Evolutionary conservation across 345 rosid genomes (phyloP).

Genomic region (Viola odorata): DNA sequence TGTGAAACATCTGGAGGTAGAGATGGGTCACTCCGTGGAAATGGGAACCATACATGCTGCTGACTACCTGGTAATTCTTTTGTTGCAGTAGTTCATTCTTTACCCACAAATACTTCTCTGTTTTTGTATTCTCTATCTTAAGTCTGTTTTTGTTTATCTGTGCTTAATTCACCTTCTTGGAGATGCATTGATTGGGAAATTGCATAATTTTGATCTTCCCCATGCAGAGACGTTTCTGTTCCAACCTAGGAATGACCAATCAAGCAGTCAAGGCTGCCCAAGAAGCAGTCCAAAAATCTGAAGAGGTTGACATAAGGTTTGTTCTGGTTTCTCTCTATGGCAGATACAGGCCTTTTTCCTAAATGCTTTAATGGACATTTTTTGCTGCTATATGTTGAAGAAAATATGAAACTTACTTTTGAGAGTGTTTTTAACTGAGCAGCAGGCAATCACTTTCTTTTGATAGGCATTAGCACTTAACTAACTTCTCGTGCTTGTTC

Average conservation of each 20-base stretch:
- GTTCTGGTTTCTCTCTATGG: conserved; percentile 13
- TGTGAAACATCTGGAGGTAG: conserved; percentile 45
- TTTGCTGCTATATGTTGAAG: too few species aligned
- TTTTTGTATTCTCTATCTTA: not conserved
- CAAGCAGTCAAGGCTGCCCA: conserved; percentile 60
- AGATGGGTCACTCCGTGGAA: conserved; percentile 49
- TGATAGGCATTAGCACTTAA: too few species aligned
- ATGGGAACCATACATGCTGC: conserved; percentile 58
- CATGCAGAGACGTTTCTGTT: conserved; percentile 49
- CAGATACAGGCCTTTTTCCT: not conserved
- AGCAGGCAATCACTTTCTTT: too few species aligned
- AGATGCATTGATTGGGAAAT: not conserved
- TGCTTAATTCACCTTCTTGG: not conserved
- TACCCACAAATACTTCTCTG: not conserved
- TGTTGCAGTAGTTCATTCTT: not conserved
- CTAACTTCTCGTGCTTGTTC: too few species aligned
- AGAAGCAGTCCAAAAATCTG: conserved; percentile 49
- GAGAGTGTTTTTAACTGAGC: too few species aligned
- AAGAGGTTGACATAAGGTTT: conserved; percentile 50
- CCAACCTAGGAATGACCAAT: conserved; percentile 51
- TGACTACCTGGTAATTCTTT: conserved; percentile 38
- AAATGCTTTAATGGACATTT: too few species aligned
- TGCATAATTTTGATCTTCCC: conserved; percentile 5
- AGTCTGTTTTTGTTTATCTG: not conserved
- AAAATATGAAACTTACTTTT: too few species aligned